Percentiles rank a stretch among this genome's conserved stretches.
Evolutionary conservation across 371 early-diverging fungal genomes (phyloP).

Genomic region (Apophysomyces elegans): DNA sequence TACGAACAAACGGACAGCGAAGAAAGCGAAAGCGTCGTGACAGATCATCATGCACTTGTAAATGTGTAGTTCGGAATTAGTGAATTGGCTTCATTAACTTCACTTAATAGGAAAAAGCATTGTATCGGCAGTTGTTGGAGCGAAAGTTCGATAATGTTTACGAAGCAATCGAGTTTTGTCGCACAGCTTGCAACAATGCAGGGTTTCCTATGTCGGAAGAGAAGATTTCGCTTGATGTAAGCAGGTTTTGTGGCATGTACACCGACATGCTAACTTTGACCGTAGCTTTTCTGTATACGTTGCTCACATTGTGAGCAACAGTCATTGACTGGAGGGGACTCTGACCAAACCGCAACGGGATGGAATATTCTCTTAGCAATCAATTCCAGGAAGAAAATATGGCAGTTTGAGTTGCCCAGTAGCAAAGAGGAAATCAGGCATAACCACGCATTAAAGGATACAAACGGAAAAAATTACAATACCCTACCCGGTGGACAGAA

Average conservation of each 20-base stretch:
- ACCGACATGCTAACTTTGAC: neutral
- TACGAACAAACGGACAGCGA: no score
- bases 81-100: neutral
- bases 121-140: neutral
- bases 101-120: neutral
- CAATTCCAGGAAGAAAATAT: no score
- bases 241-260: neutral
- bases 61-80: no score
- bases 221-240: neutral
- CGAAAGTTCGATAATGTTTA: neutral
- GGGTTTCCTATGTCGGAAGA: no score
- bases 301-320: no score
- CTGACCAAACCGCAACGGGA: no score
- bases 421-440: neutral
- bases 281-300: no score
- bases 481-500: no score
- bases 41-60: neutral
- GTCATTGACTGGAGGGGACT: no score
- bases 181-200: neutral
- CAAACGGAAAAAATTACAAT: no score
- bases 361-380: no score
- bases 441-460: neutral
- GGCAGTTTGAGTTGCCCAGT: neutral
- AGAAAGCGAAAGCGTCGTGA: accelerated
- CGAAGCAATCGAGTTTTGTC: neutral